Percentiles rank a stretch among this genome's conserved stretches.
Conservation (phyloP, 306 rosid species). For the Begonia fuchsioides region DNA sequence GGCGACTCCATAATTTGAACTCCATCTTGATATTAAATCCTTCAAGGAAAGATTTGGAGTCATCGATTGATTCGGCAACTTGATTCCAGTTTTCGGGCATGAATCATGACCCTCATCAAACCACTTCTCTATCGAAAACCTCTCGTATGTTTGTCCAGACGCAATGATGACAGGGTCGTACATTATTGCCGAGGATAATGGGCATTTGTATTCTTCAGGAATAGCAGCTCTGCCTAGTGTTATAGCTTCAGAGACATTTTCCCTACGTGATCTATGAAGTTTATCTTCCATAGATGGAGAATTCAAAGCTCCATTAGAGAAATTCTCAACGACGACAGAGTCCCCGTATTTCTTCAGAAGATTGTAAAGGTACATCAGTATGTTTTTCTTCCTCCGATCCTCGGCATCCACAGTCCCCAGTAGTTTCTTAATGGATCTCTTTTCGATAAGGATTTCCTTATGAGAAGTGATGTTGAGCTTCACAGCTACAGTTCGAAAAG, state of each 20-base stretch:
- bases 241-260: conserved; percentile 14
- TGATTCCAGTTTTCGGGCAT: conserved; percentile 53
- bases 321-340: conserved; percentile 19
- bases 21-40: conserved; percentile 63
- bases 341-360: conserved; percentile 38
- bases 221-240: conserved; percentile 25
- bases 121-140: conserved; percentile 83
- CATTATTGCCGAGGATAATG: conserved; percentile 70
- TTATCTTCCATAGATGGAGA: conserved; percentile 16
- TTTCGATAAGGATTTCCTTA: conserved; percentile 40
- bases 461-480: conserved; percentile 51
- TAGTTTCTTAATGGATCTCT: conserved; percentile 46
- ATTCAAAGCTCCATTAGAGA: conserved; percentile 13
- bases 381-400: conserved; percentile 27
- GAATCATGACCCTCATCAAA: conserved; percentile 53
- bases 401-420: conserved; percentile 23
- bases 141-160: conserved; percentile 74
- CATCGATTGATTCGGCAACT: conserved; percentile 26
- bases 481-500: conserved; percentile 45
- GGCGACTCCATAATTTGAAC: conserved; percentile 31
- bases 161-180: conserved; percentile 78
- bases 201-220: conserved; percentile 56
- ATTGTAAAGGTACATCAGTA: conserved; percentile 43
- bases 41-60: conserved; percentile 52
- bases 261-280: conserved; percentile 6